These are phyloP conservation scores for Mycena kentingensis DNA, from an alignment of 768 basidiomycete species.

Conservation along the genomic window DNA sequence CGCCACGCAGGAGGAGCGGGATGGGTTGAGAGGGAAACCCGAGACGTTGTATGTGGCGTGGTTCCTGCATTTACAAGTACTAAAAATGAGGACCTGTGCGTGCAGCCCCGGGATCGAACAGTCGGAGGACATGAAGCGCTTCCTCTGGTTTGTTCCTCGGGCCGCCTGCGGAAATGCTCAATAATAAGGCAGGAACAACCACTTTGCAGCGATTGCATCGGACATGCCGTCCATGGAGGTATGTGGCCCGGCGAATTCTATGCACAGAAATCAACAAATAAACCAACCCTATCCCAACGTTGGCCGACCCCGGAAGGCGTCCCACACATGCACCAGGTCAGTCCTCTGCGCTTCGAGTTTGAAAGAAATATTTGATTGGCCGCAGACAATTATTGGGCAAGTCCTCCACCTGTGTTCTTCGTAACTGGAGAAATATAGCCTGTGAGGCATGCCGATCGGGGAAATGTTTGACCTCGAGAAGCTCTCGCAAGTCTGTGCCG, in stretches of 20 bases:
- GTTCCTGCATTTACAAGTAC: neutral
- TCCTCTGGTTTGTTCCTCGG: slow-evolving; percentile 49
- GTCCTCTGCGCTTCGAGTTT: no score
- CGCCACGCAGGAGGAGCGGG: slow-evolving; percentile 45
- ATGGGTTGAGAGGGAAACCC: slow-evolving; percentile 41
- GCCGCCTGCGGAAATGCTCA: neutral
- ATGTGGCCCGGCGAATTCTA: slow-evolving; percentile 1
- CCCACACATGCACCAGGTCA: slow-evolving; percentile 58
- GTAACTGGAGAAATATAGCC: slow-evolving; percentile 39
- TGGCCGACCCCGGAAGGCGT: slow-evolving; percentile 55
- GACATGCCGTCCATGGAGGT: slow-evolving; percentile 72
- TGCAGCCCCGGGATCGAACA: slow-evolving; percentile 59
- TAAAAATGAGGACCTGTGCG: neutral
- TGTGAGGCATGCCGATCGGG: slow-evolving; percentile 78
- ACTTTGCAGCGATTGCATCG: slow-evolving; percentile 70
- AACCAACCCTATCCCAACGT: slow-evolving; percentile 35
- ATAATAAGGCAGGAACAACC: slow-evolving; percentile 57
- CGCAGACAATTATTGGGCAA: slow-evolving; percentile 62
- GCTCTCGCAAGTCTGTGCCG: slow-evolving; percentile 56
- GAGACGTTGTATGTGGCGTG: slow-evolving; percentile 54
- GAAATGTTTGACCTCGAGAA: slow-evolving; percentile 75
- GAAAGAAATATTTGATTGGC: neutral
- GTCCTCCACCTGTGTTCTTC: slow-evolving; percentile 17
- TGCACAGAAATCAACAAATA: no score
- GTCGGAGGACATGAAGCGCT: slow-evolving; percentile 69